Percentiles rank a stretch among this genome's conserved stretches.
These are phyloP conservation scores for Ophiostoma angusticollis DNA, from an alignment of 2,329 filamentous ascomycete species.

Conservation along the genomic window DNA sequence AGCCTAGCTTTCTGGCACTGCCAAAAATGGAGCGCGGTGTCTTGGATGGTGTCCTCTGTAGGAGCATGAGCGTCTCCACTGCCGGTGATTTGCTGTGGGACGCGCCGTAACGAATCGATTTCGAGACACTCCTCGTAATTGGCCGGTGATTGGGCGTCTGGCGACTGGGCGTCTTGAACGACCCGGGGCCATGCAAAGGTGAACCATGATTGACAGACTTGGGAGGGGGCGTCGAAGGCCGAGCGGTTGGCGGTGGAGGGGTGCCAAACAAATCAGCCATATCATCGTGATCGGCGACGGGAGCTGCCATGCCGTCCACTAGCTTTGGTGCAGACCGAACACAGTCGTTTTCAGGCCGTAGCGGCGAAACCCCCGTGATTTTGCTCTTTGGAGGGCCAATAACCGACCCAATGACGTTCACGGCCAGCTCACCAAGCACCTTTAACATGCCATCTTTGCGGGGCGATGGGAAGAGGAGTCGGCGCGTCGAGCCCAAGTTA, in stretches of 20 bases:
- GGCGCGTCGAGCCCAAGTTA: conserved; percentile 45
- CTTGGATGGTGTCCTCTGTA: conserved; percentile 36
- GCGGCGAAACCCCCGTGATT: too few species aligned
- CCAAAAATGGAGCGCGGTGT: conserved; percentile 25
- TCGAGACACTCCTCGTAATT: conserved; percentile 47
- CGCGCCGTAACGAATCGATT: conserved; percentile 37
- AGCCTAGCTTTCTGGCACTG: conserved; percentile 28
- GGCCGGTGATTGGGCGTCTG: conserved; percentile 48
- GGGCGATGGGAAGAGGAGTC: conserved; percentile 67
- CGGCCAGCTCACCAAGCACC: conserved; percentile 43
- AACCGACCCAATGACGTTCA: conserved; percentile 31
- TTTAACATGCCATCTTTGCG: conserved; percentile 51
- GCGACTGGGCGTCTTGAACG: conserved; percentile 51
- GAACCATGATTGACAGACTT: conserved; percentile 17
- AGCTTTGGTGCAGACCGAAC: conserved; percentile 14
- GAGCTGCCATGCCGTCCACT: conserved; percentile 25
- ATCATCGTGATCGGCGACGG: conserved; percentile 19
- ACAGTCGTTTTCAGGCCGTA: too few species aligned
- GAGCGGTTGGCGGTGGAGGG: conserved; percentile 24
- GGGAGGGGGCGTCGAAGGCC: conserved; percentile 41
- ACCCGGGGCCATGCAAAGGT: conserved; percentile 26
- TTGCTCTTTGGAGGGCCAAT: conserved; percentile 23
- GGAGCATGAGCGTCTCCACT: conserved; percentile 21
- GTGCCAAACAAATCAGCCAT: conserved; percentile 53
- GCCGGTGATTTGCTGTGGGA: conserved; percentile 31